Conservation (phyloP, 345 rosid species). For the Salix suchowensis region DNA sequence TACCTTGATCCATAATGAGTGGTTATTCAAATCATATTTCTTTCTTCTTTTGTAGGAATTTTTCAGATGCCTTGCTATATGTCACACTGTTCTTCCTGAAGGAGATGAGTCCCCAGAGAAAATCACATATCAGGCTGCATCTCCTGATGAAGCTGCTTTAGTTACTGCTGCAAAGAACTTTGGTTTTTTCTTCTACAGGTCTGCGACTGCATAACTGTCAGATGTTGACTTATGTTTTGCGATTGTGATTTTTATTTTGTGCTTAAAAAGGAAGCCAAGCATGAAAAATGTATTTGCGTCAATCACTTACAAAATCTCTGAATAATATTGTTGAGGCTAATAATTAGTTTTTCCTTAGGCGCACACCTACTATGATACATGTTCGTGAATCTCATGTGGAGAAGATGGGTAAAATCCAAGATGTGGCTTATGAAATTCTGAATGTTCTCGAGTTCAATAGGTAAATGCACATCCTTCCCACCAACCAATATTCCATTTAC, state of each 20-base stretch:
- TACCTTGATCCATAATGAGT: background rate
- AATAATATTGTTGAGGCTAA: constrained; percentile 8
- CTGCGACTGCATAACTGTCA: background rate
- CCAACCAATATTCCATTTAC: background rate
- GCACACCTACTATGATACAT: constrained; percentile 86
- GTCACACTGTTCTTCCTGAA: constrained; percentile 99
- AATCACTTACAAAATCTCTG: background rate
- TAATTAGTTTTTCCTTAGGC: constrained; percentile 47
- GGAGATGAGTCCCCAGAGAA: constrained; percentile 95
- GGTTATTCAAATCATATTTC: constrained; percentile 6
- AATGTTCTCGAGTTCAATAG: constrained; percentile 99
- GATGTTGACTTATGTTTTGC: background rate
- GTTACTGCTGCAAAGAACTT: constrained; percentile 96
- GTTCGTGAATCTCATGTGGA: constrained; percentile 98
- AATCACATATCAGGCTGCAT: constrained; percentile 95
- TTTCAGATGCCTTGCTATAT: constrained; percentile 97
- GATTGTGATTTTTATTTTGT: background rate
- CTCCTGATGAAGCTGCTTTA: constrained; percentile 98
- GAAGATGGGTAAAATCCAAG: constrained; percentile 85
- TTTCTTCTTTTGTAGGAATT: constrained; percentile 61
- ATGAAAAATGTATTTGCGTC: background rate
- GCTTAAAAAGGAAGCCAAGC: background rate
- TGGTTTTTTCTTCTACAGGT: constrained; percentile 98
- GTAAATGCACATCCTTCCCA: constrained; percentile 31
- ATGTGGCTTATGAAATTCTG: constrained; percentile 82